Percentiles rank a stretch among this genome's conserved stretches.
phyloP scores from a whole-genome alignment of 805 yeast species.

The Sungouiozyma intestinalis region DNA sequence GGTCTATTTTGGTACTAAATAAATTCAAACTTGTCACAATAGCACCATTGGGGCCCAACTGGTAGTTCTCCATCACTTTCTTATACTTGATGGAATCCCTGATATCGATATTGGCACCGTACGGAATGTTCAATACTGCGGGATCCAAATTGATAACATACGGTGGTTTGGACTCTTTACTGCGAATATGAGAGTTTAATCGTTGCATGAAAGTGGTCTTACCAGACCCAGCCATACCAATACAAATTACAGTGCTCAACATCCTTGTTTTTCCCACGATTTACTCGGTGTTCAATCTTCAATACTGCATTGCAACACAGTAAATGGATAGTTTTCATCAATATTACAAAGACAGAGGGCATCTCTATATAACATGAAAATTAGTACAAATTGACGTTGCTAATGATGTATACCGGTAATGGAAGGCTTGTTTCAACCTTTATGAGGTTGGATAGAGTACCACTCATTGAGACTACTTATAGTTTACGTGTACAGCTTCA shows the following conservation, averaged over 20 bases:
- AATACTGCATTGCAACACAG: too few relatives aligned
- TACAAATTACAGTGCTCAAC: slow-evolving; percentile 37
- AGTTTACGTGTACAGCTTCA: slow-evolving; percentile 12
- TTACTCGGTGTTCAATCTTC: background rate
- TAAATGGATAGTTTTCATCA: too few relatives aligned
- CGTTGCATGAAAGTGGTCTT: slow-evolving; percentile 97
- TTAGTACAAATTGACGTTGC: background rate
- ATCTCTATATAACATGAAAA: background rate
- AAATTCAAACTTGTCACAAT: slow-evolving; percentile 89
- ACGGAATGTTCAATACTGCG: slow-evolving; percentile 90
- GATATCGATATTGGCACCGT: slow-evolving; percentile 88
- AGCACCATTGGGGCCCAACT: slow-evolving; percentile 96
- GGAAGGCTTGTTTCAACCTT: background rate
- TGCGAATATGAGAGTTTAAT: slow-evolving; percentile 76
- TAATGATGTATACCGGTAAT: background rate
- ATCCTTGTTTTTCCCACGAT: slow-evolving; percentile 24
- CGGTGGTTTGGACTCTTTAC: slow-evolving; percentile 56
- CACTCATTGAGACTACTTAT: too few relatives aligned
- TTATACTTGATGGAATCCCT: slow-evolving; percentile 92
- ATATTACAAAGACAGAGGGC: background rate
- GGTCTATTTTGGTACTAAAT: slow-evolving; percentile 92
- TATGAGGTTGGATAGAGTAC: too few relatives aligned
- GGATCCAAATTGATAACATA: slow-evolving; percentile 94
- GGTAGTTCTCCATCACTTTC: slow-evolving; percentile 92
- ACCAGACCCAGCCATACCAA: slow-evolving; percentile 75